phyloP scores from a whole-genome alignment of 1,284 basidiomycete genomes.

The Stygiomarasmius scandens region DNA sequence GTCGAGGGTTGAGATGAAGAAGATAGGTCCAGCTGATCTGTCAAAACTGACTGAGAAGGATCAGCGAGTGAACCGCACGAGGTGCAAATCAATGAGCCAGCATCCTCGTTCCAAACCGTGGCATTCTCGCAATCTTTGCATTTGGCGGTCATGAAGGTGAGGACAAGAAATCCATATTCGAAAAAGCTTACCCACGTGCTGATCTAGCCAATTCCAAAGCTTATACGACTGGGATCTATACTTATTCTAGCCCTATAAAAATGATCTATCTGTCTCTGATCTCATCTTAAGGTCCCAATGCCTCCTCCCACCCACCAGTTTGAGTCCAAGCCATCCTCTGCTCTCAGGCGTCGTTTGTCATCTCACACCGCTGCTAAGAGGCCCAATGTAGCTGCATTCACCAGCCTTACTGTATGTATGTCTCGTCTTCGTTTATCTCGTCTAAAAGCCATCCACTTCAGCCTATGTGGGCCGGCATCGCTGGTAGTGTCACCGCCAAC shows the following conservation, averaged over 20 bases:
- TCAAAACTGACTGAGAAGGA: slow-evolving; percentile 58
- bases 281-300: slow-evolving; percentile 38
- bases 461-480: slow-evolving; percentile 85
- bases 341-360: slow-evolving; percentile 67
- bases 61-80: slow-evolving; percentile 67
- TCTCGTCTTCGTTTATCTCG: slow-evolving; percentile 21
- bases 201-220: no score
- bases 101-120: slow-evolving; percentile 56
- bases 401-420: slow-evolving; percentile 64
- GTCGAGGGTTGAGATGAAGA: slow-evolving; percentile 32
- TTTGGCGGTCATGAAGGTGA: slow-evolving; percentile 28
- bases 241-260: slow-evolving; percentile 32
- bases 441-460: slow-evolving; percentile 32
- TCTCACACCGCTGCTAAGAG: slow-evolving; percentile 52
- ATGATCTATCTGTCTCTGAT: slow-evolving; percentile 16
- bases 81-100: slow-evolving; percentile 64
- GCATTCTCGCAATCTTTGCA: slow-evolving; percentile 56
- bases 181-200: background rate
- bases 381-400: slow-evolving; percentile 54
- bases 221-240: background rate
- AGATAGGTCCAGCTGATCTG: slow-evolving; percentile 41
- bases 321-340: slow-evolving; percentile 62
- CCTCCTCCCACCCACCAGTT: slow-evolving; percentile 49
- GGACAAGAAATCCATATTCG: background rate
- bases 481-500: slow-evolving; percentile 60